Base-by-base conservation (phyloP, 371 early-diverging fungal species). In the Mucor mucedo region DNA sequence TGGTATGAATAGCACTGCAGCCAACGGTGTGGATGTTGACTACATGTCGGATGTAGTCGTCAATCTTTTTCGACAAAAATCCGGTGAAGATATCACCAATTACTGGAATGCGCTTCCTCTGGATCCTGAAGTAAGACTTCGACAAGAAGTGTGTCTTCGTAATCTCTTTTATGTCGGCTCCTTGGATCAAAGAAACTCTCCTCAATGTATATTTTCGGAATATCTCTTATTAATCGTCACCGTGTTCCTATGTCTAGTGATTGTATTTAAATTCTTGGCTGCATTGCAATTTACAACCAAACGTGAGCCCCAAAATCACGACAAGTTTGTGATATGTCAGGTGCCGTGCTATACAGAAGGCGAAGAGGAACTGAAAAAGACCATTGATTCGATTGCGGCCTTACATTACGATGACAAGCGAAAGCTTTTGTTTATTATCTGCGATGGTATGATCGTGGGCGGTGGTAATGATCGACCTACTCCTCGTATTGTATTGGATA, bases 321-420 rank as follows among this genome's bases (percentile, higher is more conserved):
- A 94, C 68, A 91, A 93, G 77, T 98, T 98, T 78, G 91, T 94
- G 28, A 93, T 99, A 60, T 89, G 94, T 69, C 91, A 90, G 66
- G 89, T 93, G 6, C 89, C 94, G 5, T 91, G 92, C 72, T 95
- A 93, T 68, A 88, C 92, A 2, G 95, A 95, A 82, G 91, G 87
- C 48, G 87, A 88, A 71, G 91, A 91, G 30, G 89, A 90, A 5
- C 67, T 95, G 6, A 83, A 82, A 38, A 80, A 77, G 54, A 90
- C 92, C 0, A 79, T 92, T 58, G 88, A 91, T 63, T 91, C 92
- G 6, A 82, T 93, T 57, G 83, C 88, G 27, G 66, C 77, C 1
- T 74, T 89, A 13, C 78, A 85, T 21, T 91, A 91, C 63, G 86
- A 86, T 41, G 89, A 91, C 72, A 84, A 87, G 27, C 78, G 88